Conservation (phyloP, 2,329 filamentous ascomycete genomes). For the Calycina herbarum region DNA sequence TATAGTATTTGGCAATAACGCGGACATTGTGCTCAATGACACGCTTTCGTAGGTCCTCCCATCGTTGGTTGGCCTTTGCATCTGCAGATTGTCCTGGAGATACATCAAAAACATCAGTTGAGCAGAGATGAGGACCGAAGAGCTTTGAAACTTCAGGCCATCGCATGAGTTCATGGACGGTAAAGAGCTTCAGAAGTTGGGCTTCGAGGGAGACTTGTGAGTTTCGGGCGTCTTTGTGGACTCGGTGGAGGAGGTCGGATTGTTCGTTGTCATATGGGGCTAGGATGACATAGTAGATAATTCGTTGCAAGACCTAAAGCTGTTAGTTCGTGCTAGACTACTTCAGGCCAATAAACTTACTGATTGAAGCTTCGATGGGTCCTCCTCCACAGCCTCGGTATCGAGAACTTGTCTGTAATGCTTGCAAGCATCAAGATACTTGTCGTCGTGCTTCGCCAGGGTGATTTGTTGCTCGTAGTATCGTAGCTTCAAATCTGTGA, state of each 20-base stretch:
- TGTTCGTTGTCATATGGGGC: conserved; percentile 98
- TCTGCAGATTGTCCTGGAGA: conserved; percentile 65
- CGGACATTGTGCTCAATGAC: conserved; percentile 99
- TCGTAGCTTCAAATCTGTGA: conserved; percentile 90
- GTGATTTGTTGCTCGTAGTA: conserved; percentile 98
- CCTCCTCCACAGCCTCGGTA: conserved; percentile 91
- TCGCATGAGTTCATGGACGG: conserved; percentile 93
- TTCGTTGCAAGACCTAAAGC: conserved; percentile 80
- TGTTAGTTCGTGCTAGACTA: conserved; percentile 19
- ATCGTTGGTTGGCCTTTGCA: conserved; percentile 79
- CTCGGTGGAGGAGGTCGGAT: conserved; percentile 91
- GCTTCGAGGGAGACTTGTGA: conserved; percentile 75
- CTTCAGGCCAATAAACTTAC: conserved; percentile 51
- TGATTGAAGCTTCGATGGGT: conserved; percentile 79
- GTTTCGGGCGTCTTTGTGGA: conserved; percentile 82
- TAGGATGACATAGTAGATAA: conserved; percentile 97
- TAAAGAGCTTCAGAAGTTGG: conserved; percentile 90
- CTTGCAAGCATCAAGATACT: conserved; percentile 97
- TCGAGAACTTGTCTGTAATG: conserved; percentile 96
- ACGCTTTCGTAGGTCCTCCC: conserved; percentile 93
- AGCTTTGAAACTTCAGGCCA: conserved; percentile 91
- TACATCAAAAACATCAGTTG: conserved; percentile 85
- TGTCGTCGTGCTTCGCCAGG: conserved; percentile 93
- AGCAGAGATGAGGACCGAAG: conserved; percentile 84
- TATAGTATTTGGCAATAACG: conserved; percentile 98